Evolutionary conservation across 108 stramenopile genomes (phyloP), one percentile per base, ranked within the genome.

Genomic region (Mediolabrus comicus): DNA sequence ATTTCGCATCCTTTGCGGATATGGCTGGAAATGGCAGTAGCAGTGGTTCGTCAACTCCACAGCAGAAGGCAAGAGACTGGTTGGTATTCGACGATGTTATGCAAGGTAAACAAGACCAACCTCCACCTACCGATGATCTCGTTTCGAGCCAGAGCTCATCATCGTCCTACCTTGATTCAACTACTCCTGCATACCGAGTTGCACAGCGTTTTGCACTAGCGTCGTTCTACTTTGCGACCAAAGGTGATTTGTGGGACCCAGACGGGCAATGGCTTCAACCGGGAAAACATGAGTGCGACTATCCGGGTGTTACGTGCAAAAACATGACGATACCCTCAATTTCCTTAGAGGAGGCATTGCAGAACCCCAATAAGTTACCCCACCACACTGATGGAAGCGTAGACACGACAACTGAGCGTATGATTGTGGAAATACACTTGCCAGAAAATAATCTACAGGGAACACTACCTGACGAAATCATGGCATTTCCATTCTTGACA

Each of bases 361-460:
- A 46, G 58, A 62, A 55, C 54, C 74, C 58, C 16, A 57, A 70
- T 32, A 69, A 53, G 38, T 60, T 63, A 14, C 78, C 71, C 19
- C 28, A 14, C 19, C 59, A 77, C 61, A 24, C 71, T 34, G 70
- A 68, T 39, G 67, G 59, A 22, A 36, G 33, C 13, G 61, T 68
- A 4, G 54, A 72, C 17, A 59, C 51, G 13, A 62, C 54, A 0
- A 59, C 33, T 26, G 79, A 80, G 38, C 30, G 61, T 2, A 73
- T 80, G 79, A 60, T 80, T 41, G 65, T 58, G 7, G 79, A 67
- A 25, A 72, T 80, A 22, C 63, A 80, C 33, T 32, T 80, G 46
- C 71, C 71, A n/a, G 79, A 80, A 63, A 80, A 72, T 65, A 73
- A 64, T 69, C 30, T 80, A 29, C 34, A 53, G 11, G 79, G 79